Evolutionary conservation across 2,329 filamentous ascomycete species (phyloP).

Genomic region (Plenodomus biglobosus): DNA sequence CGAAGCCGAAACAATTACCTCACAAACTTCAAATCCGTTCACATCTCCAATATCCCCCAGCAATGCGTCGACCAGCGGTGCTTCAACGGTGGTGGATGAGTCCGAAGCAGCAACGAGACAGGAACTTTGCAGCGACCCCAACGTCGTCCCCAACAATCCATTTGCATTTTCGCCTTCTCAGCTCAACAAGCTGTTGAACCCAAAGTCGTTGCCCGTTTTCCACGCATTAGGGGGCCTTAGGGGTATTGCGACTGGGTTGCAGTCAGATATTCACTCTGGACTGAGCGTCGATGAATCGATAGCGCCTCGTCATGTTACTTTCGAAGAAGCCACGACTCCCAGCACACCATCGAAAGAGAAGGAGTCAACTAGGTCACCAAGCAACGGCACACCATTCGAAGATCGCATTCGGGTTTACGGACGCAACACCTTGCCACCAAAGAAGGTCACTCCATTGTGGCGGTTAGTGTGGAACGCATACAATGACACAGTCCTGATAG

Average conservation of each 20-base stretch:
- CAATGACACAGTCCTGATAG: slow-evolving; percentile 72
- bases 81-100: slow-evolving; percentile 24
- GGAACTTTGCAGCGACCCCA: slow-evolving; percentile 33
- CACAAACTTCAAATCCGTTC: slow-evolving; percentile 29
- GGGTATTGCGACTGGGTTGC: slow-evolving; percentile 56
- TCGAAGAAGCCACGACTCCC: slow-evolving; percentile 53
- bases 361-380: slow-evolving; percentile 16
- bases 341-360: slow-evolving; percentile 26
- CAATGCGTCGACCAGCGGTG: slow-evolving; percentile 22
- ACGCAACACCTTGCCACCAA: slow-evolving; percentile 63
- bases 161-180: slow-evolving; percentile 60
- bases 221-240: slow-evolving; percentile 56
- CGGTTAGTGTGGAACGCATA: slow-evolving; percentile 68
- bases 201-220: slow-evolving; percentile 53
- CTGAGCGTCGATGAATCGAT: slow-evolving; percentile 55
- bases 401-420: slow-evolving; percentile 64
- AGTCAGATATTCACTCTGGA: slow-evolving; percentile 53
- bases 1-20: slow-evolving; percentile 29
- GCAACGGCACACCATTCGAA: slow-evolving; percentile 42
- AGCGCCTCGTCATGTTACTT: slow-evolving; percentile 51
- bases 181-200: slow-evolving; percentile 57
- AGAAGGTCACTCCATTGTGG: slow-evolving; percentile 63
- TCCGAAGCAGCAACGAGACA: slow-evolving; percentile 34
- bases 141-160: slow-evolving; percentile 45
- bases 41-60: slow-evolving; percentile 27